Evolutionary conservation across 176 grass and related monocot genomes (phyloP).

Genomic region (Zoysia pacifica): DNA sequence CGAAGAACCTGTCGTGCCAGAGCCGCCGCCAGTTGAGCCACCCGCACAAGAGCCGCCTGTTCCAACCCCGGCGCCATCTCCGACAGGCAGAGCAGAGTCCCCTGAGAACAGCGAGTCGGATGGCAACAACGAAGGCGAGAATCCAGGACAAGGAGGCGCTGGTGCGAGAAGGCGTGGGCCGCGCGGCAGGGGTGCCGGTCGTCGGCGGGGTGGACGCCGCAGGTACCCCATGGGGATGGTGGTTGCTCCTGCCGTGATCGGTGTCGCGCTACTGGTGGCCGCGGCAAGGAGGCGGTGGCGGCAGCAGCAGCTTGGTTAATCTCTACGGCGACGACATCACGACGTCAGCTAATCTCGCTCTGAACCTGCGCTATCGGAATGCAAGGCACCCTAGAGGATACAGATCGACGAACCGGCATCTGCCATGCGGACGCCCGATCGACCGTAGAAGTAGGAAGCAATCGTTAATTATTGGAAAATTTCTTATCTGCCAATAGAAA

Average conservation of each 20-base stretch:
- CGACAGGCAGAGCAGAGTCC: too few relatives aligned
- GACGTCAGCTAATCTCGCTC: too few relatives aligned
- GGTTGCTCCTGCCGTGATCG: slow-evolving; percentile 24
- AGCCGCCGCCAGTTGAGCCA: neutral
- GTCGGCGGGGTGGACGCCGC: neutral
- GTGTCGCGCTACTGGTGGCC: slow-evolving; percentile 13
- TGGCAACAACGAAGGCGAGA: neutral
- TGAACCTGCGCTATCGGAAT: too few relatives aligned
- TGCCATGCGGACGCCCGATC: too few relatives aligned
- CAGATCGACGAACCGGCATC: too few relatives aligned
- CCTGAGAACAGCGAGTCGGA: too few relatives aligned
- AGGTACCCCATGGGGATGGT: slow-evolving; percentile 28
- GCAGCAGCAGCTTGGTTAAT: neutral
- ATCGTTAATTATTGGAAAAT: too few relatives aligned
- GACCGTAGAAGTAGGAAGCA: too few relatives aligned
- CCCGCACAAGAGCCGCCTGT: neutral
- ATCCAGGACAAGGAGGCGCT: neutral
- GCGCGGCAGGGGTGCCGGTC: fast-evolving
- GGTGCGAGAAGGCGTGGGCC: neutral
- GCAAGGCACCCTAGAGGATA: too few relatives aligned
- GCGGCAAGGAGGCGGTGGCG: slow-evolving; percentile 24
- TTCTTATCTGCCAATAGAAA: too few relatives aligned
- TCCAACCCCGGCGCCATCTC: too few relatives aligned
- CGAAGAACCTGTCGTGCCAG: neutral
- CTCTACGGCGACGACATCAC: too few relatives aligned